A percentile compares a stretch with the other conserved stretches of the same genome.
These are phyloP conservation scores for Sphaerostilbella broomeana DNA, from an alignment of 2,329 filamentous ascomycete species.

Conservation along the genomic window DNA sequence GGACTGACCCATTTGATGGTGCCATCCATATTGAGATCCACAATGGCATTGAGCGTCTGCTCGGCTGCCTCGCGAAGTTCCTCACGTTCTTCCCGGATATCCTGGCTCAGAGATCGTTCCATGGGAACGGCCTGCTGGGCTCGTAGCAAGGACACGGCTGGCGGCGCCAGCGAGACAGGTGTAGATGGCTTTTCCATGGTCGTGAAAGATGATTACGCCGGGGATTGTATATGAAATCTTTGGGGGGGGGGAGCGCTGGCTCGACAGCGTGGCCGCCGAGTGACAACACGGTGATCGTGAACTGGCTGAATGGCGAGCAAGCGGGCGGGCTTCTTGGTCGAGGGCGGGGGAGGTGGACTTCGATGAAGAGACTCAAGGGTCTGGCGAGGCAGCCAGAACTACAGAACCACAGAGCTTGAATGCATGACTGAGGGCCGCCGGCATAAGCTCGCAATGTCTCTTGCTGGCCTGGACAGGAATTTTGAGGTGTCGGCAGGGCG, in stretches of 20 bases:
- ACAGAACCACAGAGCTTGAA: constrained; percentile 36
- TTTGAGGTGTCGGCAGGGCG: constrained; percentile 1
- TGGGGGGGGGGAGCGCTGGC: too few species aligned
- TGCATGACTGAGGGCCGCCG: constrained; percentile 38
- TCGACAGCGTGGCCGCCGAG: constrained; percentile 12
- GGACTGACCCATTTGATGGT: constrained; percentile 93
- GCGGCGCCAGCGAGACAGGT: constrained; percentile 39
- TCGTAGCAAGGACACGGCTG: constrained; percentile 47
- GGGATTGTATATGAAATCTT: constrained; percentile 9
- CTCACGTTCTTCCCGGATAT: constrained; percentile 88
- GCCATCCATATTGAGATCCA: constrained; percentile 87
- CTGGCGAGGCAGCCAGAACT: constrained; percentile 44
- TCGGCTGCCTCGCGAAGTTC: constrained; percentile 93
- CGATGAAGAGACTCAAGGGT: constrained; percentile 25
- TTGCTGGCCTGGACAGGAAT: constrained; percentile 16
- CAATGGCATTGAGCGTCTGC: constrained; percentile 91
- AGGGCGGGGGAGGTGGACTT: constrained; percentile 5
- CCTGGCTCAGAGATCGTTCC: constrained; percentile 69
- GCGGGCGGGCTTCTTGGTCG: constrained; percentile 3
- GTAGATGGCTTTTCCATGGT: constrained; percentile 40
- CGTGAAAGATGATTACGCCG: constrained; percentile 12
- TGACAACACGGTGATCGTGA: constrained; percentile 7
- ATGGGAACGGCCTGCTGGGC: constrained; percentile 44
- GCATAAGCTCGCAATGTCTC: constrained; percentile 20
- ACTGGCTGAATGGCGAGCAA: neutral